These are phyloP conservation scores for Ascochyta pisi DNA, from an alignment of 2,329 filamentous ascomycete species.

Conservation along the genomic window DNA sequence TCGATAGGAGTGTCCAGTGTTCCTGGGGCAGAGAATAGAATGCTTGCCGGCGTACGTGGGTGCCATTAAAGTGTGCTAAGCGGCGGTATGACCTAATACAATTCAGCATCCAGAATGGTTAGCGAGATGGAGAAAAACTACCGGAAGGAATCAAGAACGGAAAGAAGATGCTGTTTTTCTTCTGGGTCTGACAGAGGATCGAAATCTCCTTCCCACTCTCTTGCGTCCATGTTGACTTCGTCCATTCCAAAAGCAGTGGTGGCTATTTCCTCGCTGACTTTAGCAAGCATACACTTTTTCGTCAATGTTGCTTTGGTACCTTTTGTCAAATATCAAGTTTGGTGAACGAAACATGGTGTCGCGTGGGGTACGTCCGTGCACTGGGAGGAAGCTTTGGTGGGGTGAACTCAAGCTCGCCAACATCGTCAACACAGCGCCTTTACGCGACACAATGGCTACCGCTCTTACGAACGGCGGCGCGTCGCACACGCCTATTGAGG, in stretches of 20 bases:
- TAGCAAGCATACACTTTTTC: background rate
- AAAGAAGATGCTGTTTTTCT: slow-evolving; percentile 80
- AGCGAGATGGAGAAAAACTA: slow-evolving; percentile 54
- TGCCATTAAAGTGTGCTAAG: slow-evolving; percentile 86
- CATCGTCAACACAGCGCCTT: slow-evolving; percentile 3
- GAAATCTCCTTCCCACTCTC: slow-evolving; percentile 67
- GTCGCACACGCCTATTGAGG: slow-evolving; percentile 55
- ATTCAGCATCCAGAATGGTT: background rate
- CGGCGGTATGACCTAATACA: slow-evolving; percentile 77
- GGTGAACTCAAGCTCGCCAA: slow-evolving; percentile 10
- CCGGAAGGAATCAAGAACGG: slow-evolving; percentile 88
- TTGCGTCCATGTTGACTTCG: slow-evolving; percentile 27
- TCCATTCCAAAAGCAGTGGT: background rate
- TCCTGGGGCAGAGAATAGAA: slow-evolving; percentile 88
- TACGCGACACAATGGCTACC: slow-evolving; percentile 28
- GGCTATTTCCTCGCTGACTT: background rate
- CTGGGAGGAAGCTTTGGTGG: slow-evolving; percentile 3
- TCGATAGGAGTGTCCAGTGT: slow-evolving; percentile 84
- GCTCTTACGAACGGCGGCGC: slow-evolving; percentile 20
- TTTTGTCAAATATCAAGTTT: background rate
- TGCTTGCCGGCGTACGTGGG: slow-evolving; percentile 85
- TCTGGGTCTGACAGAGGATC: slow-evolving; percentile 76
- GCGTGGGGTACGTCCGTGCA: slow-evolving; percentile 19
- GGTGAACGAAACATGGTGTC: background rate
- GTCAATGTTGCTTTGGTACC: too few relatives aligned